Evolutionary conservation across 495 filamentous ascomycete species (phyloP).

Genomic region (Pyrenula aspistea): DNA sequence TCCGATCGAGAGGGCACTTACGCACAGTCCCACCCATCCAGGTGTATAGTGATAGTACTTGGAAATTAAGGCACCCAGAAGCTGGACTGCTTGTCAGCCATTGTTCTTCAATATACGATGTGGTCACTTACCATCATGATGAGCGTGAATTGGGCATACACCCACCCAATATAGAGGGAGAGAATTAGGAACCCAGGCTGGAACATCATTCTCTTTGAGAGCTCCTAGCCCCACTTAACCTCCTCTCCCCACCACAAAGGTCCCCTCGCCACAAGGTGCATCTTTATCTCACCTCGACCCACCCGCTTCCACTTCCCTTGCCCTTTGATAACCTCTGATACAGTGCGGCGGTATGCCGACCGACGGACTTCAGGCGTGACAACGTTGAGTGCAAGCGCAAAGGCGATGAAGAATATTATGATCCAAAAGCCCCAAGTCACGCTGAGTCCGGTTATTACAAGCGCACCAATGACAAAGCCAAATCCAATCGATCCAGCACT

Average conservation of each 20-base stretch:
- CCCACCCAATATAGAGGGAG: constrained; percentile 61
- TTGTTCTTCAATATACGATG: background rate
- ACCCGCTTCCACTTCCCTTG: constrained; percentile 42
- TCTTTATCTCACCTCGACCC: constrained; percentile 60
- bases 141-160: constrained; percentile 60
- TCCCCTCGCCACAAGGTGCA: constrained; percentile 55
- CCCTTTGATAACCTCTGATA: constrained; percentile 47
- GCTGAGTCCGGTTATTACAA: constrained; percentile 44
- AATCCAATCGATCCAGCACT: constrained; percentile 54
- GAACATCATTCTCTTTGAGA: constrained; percentile 52
- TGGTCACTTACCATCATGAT: constrained; percentile 41
- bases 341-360: constrained; percentile 49
- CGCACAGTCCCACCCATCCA: constrained; percentile 48
- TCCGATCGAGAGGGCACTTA: constrained; percentile 50
- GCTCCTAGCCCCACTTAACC: constrained; percentile 53
- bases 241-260: constrained; percentile 67
- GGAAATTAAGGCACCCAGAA: constrained; percentile 55
- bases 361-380: constrained; percentile 53
- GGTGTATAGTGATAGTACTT: constrained; percentile 48
- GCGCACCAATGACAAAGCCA: constrained; percentile 56
- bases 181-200: constrained; percentile 63
- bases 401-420: constrained; percentile 46
- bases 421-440: constrained; percentile 68
- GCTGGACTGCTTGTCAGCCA: constrained; percentile 30
- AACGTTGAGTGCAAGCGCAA: constrained; percentile 51